Percentiles rank a stretch among this genome's conserved stretches.
These are phyloP conservation scores for Diaporthe ilicicola DNA, from an alignment of 2,329 filamentous ascomycete species.

Conservation along the genomic window DNA sequence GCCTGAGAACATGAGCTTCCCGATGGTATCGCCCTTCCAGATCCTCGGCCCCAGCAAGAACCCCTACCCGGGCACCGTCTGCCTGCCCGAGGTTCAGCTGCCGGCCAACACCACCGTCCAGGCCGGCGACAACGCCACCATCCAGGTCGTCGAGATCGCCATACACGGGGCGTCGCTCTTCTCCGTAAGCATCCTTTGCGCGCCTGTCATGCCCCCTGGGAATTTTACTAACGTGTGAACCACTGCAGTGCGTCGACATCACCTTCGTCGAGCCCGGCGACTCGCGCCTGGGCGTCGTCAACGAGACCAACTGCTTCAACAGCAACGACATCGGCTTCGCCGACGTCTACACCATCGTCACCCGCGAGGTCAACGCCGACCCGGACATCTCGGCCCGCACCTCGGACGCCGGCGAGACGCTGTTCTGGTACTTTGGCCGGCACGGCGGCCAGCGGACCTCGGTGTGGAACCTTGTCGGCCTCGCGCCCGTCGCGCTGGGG, in stretches of 20 bases:
- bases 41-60: conserved; percentile 82
- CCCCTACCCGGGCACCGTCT: conserved; percentile 89
- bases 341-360: conserved; percentile 76
- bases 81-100: conserved; percentile 87
- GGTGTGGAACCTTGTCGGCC: conserved; percentile 47
- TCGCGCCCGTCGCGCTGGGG: conserved; percentile 50
- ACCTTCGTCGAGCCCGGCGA: conserved; percentile 85
- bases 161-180: conserved; percentile 85
- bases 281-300: conserved; percentile 72
- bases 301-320: conserved; percentile 88
- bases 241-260: conserved; percentile 85
- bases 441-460: conserved; percentile 34
- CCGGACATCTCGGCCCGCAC: conserved; percentile 39
- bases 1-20: conserved; percentile 86
- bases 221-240: not conserved
- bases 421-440: conserved; percentile 40
- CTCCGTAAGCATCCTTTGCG: conserved; percentile 64
- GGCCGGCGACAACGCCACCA: conserved; percentile 87
- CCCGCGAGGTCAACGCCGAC: conserved; percentile 50
- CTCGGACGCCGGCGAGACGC: conserved; percentile 39
- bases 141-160: conserved; percentile 86
- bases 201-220: too few relatives aligned
- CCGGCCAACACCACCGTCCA: conserved; percentile 76
- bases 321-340: conserved; percentile 79
- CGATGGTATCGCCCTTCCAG: conserved; percentile 83